Conservation (phyloP, 768 basidiomycete genomes). For the Rhodocollybia butyracea region DNA sequence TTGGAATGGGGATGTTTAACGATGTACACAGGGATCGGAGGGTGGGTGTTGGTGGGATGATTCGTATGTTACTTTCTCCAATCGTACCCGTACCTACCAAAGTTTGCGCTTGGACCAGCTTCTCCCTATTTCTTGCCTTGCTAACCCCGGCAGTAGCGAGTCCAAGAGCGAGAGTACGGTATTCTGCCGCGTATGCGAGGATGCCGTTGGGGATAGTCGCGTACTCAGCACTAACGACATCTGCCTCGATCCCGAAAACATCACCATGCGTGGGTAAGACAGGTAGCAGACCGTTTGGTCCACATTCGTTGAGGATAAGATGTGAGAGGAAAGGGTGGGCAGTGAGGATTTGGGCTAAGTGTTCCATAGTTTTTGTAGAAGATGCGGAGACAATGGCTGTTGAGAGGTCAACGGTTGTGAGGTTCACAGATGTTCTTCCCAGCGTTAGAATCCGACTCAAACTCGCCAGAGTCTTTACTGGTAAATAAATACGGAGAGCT, state of each 20-base stretch:
- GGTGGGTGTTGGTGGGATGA: slow-evolving; percentile 53
- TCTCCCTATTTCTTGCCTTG: slow-evolving; percentile 25
- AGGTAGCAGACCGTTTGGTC: slow-evolving; percentile 40
- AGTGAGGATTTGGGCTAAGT: slow-evolving; percentile 51
- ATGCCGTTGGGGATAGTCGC: slow-evolving; percentile 14
- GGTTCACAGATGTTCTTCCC: slow-evolving; percentile 11
- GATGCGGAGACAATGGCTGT: slow-evolving; percentile 55
- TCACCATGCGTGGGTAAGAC: slow-evolving; percentile 17
- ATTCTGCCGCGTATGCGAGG: too few species aligned
- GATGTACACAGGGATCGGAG: slow-evolving; percentile 50
- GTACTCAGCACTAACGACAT: not conserved
- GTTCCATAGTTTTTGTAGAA: too few species aligned
- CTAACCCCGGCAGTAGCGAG: slow-evolving; percentile 68
- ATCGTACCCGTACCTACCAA: not conserved
- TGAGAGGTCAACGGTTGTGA: slow-evolving; percentile 73
- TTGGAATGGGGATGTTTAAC: slow-evolving; percentile 18
- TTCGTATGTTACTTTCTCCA: slow-evolving; percentile 32
- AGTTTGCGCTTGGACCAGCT: too few species aligned
- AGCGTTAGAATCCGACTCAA: slow-evolving; percentile 39
- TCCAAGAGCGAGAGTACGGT: slow-evolving; percentile 48
- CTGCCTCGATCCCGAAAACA: not conserved
- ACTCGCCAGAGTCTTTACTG: too few species aligned
- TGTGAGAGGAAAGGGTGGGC: slow-evolving; percentile 53
- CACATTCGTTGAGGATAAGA: slow-evolving; percentile 70
- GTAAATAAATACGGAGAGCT: slow-evolving; percentile 68